A percentile compares a stretch with the other conserved stretches of the same genome.
phyloP scores from a whole-genome alignment of 2,329 filamentous ascomycete genomes.

The Talaromyces albobiverticillius region DNA sequence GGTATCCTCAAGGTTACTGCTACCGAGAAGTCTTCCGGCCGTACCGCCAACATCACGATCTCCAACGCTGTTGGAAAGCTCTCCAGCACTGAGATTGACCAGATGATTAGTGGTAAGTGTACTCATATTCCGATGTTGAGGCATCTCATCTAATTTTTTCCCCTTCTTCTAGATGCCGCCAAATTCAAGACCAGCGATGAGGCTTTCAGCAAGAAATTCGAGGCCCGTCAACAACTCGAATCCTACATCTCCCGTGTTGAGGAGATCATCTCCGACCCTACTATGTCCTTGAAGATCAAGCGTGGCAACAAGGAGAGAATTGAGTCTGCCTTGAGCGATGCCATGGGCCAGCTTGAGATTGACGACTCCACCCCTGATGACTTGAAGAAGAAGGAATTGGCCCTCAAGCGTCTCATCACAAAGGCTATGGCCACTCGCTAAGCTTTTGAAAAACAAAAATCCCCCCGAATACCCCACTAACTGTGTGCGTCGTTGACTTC shows the following conservation, averaged over 20 bases:
- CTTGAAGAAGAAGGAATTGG: slow-evolving; percentile 99
- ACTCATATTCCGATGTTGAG: neutral
- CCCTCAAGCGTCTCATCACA: slow-evolving; percentile 94
- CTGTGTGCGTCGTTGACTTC: neutral
- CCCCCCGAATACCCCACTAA: neutral
- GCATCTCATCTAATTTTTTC: slow-evolving; percentile 2
- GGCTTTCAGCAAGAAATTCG: slow-evolving; percentile 98
- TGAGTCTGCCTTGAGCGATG: slow-evolving; percentile 91
- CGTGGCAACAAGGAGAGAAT: slow-evolving; percentile 99
- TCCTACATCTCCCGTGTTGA: slow-evolving; percentile 98
- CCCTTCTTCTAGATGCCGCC: slow-evolving; percentile 66
- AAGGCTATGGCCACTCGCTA: slow-evolving; percentile 96
- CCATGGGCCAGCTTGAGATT: slow-evolving; percentile 96
- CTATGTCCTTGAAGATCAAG: slow-evolving; percentile 95
- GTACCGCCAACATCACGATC: slow-evolving; percentile 99
- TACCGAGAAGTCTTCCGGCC: slow-evolving; percentile 97
- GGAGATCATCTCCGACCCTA: slow-evolving; percentile 97
- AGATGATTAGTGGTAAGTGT: slow-evolving; percentile 79
- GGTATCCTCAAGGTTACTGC: slow-evolving; percentile 99
- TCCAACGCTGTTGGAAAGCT: slow-evolving; percentile 99
- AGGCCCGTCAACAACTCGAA: slow-evolving; percentile 98
- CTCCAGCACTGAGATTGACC: slow-evolving; percentile 89
- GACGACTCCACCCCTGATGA: slow-evolving; percentile 89
- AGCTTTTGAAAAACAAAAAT: slow-evolving; percentile 27
- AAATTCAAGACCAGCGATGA: slow-evolving; percentile 99